Base-by-base conservation (phyloP, 495 filamentous ascomycete species). In the Bacidia rubella region DNA sequence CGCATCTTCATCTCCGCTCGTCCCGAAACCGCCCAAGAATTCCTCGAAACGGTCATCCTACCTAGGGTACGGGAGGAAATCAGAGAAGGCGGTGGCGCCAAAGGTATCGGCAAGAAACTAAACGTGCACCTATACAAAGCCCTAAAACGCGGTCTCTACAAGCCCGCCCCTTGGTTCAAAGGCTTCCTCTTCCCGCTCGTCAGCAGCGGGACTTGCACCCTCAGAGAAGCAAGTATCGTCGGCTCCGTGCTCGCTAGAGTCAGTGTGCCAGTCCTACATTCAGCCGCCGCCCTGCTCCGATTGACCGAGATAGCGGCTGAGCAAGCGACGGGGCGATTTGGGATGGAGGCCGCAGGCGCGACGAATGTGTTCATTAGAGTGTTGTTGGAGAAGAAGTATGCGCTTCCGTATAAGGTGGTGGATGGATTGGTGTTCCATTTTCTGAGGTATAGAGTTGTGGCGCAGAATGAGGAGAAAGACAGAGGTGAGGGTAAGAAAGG, bases 351-450 rank as follows among this genome's bases (percentile, higher is more conserved):
- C 60, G 81, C 89, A 49, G 80, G 83, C 22, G 81, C 92, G 10
- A 89, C 89, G 21, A 95, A 95, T 65, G 82, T 90, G 41, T 90
- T 97, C 70, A 93, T 99, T 64, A 83, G 85, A 54, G 78, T 83
- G 17, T 78, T 99, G 49, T 70, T 99, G 11, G 90, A 97, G 69
- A 99, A 99, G 76, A 87, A 88, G 60, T 97, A 99, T 58, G 92
- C 92, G 1, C 74, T 98, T 20, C 92, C 92, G 26, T 95, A 85
- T 70, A 89, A 94, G 66, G 90, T 93, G 22, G 80, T 98, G 19
- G 92, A 98, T 59, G 82, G 88, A 21, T 72, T 97, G 4, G 93
- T 97, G 15, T 97, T 96, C 69, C 90, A 97, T 67, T 98, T 96
- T 65, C 66, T 95, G 57, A 82, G 92, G 17, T 96, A 96, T 69